These are phyloP conservation scores for Sporothrix brasiliensis DNA, from an alignment of 2,329 filamentous ascomycete genomes.

Conservation along the genomic window DNA sequence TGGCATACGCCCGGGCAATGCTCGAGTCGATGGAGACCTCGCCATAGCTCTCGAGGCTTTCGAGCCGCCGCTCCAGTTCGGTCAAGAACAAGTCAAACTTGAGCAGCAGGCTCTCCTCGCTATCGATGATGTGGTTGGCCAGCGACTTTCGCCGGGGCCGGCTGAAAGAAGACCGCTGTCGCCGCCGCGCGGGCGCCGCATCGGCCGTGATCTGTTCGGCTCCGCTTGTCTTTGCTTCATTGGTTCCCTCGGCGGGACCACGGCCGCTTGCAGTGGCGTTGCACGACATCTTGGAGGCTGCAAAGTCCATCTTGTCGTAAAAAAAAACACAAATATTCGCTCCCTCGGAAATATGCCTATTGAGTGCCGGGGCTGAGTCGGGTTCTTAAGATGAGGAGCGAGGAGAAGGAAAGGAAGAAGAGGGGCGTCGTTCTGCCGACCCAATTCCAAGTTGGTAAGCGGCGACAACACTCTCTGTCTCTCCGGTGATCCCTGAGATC, in stretches of 20 bases:
- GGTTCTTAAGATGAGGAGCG: constrained; percentile 10
- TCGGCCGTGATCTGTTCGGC: constrained; percentile 45
- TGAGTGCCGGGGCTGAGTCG: background rate
- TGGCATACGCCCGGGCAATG: constrained; percentile 81
- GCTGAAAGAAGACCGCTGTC: constrained; percentile 61
- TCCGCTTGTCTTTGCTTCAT: constrained; percentile 48
- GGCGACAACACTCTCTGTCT: constrained; percentile 7
- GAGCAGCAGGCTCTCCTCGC: constrained; percentile 63
- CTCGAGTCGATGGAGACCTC: constrained; percentile 81
- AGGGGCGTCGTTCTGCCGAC: background rate
- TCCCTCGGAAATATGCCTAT: constrained; percentile 6
- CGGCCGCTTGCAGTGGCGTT: constrained; percentile 32
- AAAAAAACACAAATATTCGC: background rate
- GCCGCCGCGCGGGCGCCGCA: constrained; percentile 38
- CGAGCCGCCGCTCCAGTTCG: constrained; percentile 83
- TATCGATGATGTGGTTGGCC: constrained; percentile 63
- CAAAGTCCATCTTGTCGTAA: constrained; percentile 32
- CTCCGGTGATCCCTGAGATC: background rate
- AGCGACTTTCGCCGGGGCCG: constrained; percentile 59
- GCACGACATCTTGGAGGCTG: constrained; percentile 35
- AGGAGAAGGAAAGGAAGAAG: background rate
- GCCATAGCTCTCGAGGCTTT: constrained; percentile 85
- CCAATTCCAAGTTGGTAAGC: background rate
- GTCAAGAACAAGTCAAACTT: constrained; percentile 79
- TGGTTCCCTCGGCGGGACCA: constrained; percentile 40